Percentiles rank a stretch among this genome's conserved stretches.
phyloP scores from a whole-genome alignment of 176 grass and related monocot species.

The Aegilops umbellulata region DNA sequence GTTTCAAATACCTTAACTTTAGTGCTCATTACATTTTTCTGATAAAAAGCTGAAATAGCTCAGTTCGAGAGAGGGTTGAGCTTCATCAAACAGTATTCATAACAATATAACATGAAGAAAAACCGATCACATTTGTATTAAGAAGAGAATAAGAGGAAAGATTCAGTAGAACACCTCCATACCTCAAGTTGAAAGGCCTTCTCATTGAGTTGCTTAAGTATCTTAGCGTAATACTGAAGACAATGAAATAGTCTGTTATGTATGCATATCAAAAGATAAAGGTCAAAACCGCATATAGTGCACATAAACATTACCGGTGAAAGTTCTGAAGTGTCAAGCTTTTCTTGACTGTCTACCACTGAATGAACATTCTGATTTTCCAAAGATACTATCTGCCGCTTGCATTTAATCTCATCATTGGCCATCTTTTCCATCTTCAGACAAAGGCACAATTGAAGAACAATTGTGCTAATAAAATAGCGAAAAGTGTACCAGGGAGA shows the following conservation, averaged over 20 bases:
- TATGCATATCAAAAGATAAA: constrained; percentile 20
- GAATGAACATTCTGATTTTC: constrained; percentile 75
- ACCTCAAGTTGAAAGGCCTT: constrained; percentile 98
- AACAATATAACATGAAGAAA: neutral
- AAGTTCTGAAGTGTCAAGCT: constrained; percentile 50
- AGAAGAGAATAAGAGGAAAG: neutral
- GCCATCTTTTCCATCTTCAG: constrained; percentile 83
- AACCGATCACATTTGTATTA: neutral
- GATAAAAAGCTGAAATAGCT: too few species aligned
- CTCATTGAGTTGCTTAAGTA: constrained; percentile 89
- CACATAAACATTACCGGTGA: constrained; percentile 54
- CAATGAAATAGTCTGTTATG: neutral
- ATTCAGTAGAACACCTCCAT: constrained; percentile 7
- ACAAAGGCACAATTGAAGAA: neutral
- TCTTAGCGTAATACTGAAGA: constrained; percentile 72
- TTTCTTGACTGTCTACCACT: constrained; percentile 56
- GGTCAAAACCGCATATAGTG: neutral
- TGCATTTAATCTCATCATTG: constrained; percentile 78
- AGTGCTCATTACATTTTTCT: neutral
- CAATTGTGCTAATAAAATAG: constrained; percentile 32
- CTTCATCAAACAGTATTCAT: too few species aligned
- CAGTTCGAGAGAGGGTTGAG: too few species aligned
- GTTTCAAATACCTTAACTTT: constrained; percentile 1
- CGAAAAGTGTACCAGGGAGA: constrained; percentile 15
- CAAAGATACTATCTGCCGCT: constrained; percentile 78